Evolutionary conservation across 352 stramenopile species (phyloP), one percentile per base, ranked within the genome.

Genomic region (Stephanocyclus meneghinianus): DNA sequence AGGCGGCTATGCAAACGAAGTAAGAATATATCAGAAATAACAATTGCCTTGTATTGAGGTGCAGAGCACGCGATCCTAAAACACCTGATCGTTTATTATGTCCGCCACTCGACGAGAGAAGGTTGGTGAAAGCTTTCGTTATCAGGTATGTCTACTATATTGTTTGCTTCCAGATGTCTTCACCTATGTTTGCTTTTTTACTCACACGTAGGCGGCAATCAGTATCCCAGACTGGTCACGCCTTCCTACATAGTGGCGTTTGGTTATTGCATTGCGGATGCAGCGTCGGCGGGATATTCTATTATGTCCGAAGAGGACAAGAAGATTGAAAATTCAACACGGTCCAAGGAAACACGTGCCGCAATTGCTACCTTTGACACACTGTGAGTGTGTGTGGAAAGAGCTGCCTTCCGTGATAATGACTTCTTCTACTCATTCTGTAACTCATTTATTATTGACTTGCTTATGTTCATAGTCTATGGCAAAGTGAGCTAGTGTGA

Each of bases 91-190:
- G 18, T 42, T 18, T 9, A 44, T 18, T n/a, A 26, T 44, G 13
- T 21, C 16, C 42, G 16, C 29, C 26, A 45, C 29, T 26, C 21
- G 21, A 26, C 21, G 21, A 26, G 21, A 26, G 21, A 80, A 92
- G 84, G 67, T 92, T 59, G 87, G 87, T 4, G 87, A 92, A 77
- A 87, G 78, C 26, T 91, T 92, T 76, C 83, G 87, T 13, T 92
- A 92, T 68, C 87, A 81, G 64, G 64, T 80, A 40, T 21, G 18
- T 13, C 32, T 2, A 26, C 21, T 26, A 64, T 69, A 47, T 57
- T 32, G 6, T 21, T 57, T 6, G 16, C 7, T 2, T 37, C 4
- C 15, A 63, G 26, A 21, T 9, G 40, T 35, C n/a, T 69, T 8
- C 66, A 6, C 37, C n/a, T 32, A 3, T 30, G 50, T 59, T 26